phyloP scores from a whole-genome alignment of 2,329 filamentous ascomycete species.

The Didymella pinodella region DNA sequence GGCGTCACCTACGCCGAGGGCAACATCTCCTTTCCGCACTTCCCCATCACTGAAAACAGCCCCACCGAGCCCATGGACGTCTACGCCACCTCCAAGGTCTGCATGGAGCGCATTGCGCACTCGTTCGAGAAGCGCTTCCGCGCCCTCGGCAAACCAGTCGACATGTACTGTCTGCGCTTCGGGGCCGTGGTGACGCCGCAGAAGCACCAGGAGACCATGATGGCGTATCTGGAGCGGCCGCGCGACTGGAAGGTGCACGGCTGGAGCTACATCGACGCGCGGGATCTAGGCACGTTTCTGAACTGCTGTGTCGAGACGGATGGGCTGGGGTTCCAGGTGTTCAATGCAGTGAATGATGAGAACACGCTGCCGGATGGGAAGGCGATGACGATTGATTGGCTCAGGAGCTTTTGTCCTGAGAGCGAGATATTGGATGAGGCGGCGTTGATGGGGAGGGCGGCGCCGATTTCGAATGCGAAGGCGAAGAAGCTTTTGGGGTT shows the following conservation, averaged over 20 bases:
- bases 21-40: constrained; percentile 62
- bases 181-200: constrained; percentile 67
- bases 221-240: constrained; percentile 57
- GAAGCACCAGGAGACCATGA: constrained; percentile 61
- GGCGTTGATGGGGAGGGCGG: constrained; percentile 59
- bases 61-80: constrained; percentile 66
- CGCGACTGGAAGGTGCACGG: constrained; percentile 62
- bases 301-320: constrained; percentile 61
- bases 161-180: constrained; percentile 67
- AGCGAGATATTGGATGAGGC: constrained; percentile 61
- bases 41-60: constrained; percentile 66
- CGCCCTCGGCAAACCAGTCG: constrained; percentile 40
- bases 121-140: constrained; percentile 63
- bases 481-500: constrained; percentile 65
- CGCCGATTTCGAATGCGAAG: constrained; percentile 67
- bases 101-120: constrained; percentile 63
- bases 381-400: constrained; percentile 55
- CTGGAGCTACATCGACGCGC: constrained; percentile 68
- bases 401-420: constrained; percentile 58
- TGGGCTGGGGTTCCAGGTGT: constrained; percentile 67
- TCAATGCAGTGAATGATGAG: constrained; percentile 69
- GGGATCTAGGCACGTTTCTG: constrained; percentile 68
- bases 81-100: constrained; percentile 67
- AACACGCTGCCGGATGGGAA: constrained; percentile 57
- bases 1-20: constrained; percentile 66